These are phyloP conservation scores for Sclerotinia nivalis DNA, from an alignment of 2,329 filamentous ascomycete species.

Conservation along the genomic window DNA sequence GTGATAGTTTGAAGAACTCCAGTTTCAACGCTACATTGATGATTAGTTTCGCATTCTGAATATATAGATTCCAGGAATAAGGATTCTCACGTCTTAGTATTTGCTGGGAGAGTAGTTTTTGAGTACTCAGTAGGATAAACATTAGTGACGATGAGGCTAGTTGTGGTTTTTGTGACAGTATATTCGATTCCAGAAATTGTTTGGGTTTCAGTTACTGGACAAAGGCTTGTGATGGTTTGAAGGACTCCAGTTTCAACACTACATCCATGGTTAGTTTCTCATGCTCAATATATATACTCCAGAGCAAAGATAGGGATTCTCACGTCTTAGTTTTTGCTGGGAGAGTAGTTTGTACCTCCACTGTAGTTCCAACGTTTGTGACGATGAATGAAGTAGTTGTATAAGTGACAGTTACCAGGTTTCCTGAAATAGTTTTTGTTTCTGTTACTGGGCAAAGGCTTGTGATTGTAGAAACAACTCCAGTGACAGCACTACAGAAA, in stretches of 20 bases:
- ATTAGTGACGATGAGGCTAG: slow-evolving; percentile 33
- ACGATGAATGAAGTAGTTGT: slow-evolving; percentile 20
- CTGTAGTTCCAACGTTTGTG: slow-evolving; percentile 16
- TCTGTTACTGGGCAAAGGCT: slow-evolving; percentile 42
- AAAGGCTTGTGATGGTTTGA: slow-evolving; percentile 45
- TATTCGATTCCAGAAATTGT: slow-evolving; percentile 47
- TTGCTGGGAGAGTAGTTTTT: slow-evolving; percentile 11
- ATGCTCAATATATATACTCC: background rate
- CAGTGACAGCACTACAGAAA: slow-evolving; percentile 6
- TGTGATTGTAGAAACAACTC: slow-evolving; percentile 18
- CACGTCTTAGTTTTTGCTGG: slow-evolving; percentile 28
- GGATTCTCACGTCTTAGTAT: slow-evolving; percentile 27
- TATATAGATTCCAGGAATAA: background rate
- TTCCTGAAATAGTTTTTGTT: slow-evolving; percentile 13
- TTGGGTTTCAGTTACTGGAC: slow-evolving; percentile 50
- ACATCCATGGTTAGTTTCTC: background rate
- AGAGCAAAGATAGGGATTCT: background rate
- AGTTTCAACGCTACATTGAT: too few species aligned
- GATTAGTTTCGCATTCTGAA: background rate
- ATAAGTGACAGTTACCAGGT: slow-evolving; percentile 15
- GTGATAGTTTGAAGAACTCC: too few species aligned
- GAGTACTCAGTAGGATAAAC: slow-evolving; percentile 24
- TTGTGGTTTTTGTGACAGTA: slow-evolving; percentile 35
- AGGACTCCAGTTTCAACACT: slow-evolving; percentile 32
- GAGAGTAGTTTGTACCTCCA: slow-evolving; percentile 19